Percentiles rank a stretch among this genome's conserved stretches.
These are phyloP conservation scores for Millerozyma miso DNA, from an alignment of 805 yeast genomes.

Conservation along the genomic window DNA sequence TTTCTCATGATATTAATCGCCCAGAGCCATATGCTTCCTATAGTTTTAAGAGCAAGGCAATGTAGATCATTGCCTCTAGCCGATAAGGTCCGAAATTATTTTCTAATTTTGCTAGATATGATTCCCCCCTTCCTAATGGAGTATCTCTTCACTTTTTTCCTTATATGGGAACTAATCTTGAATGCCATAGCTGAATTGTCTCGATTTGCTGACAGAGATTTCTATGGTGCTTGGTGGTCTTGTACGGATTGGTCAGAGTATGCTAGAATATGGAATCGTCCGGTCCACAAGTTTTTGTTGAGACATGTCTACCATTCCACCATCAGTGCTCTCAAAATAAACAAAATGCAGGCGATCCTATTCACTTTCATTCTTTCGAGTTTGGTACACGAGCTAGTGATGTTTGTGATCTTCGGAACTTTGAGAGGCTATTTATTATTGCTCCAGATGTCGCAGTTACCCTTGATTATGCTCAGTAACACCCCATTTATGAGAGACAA, in stretches of 20 bases:
- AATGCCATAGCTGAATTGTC: constrained; percentile 89
- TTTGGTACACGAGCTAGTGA: constrained; percentile 83
- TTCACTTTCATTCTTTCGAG: constrained; percentile 78
- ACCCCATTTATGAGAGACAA: constrained; percentile 52
- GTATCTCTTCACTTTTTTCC: constrained; percentile 74
- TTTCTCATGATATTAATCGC: constrained; percentile 77
- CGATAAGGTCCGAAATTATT: constrained; percentile 45
- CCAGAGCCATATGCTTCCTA: constrained; percentile 70
- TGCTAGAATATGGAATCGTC: constrained; percentile 90
- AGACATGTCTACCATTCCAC: constrained; percentile 94
- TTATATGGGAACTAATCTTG: constrained; percentile 93
- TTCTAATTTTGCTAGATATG: constrained; percentile 62
- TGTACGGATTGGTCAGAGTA: constrained; percentile 91
- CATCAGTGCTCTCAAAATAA: constrained; percentile 67
- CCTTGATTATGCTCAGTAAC: constrained; percentile 63
- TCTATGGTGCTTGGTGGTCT: constrained; percentile 98
- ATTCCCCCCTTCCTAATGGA: constrained; percentile 75
- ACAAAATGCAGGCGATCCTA: constrained; percentile 65
- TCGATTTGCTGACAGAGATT: constrained; percentile 81
- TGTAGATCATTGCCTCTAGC: constrained; percentile 46
- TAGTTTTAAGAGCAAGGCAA: constrained; percentile 56
- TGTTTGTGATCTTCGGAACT: constrained; percentile 81
- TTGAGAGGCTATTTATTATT: constrained; percentile 75
- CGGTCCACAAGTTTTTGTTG: constrained; percentile 83
- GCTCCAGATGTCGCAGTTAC: constrained; percentile 86